A percentile compares a stretch with the other conserved stretches of the same genome.
Conservation (phyloP, 1,284 basidiomycete genomes). For the Ceratobasidium sp. region DNA sequence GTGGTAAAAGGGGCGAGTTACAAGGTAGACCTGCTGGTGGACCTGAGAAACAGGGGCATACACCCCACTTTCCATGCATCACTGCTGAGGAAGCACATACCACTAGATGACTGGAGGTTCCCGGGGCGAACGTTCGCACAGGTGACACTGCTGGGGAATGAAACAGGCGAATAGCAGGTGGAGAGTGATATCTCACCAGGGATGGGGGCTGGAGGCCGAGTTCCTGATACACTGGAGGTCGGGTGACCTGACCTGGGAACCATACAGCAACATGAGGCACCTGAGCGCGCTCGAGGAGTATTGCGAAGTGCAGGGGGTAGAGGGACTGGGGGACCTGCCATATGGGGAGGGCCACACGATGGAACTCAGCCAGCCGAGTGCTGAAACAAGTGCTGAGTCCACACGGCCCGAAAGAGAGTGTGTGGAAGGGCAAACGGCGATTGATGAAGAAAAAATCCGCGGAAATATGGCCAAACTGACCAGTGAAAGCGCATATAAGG, state of each 20-base stretch:
- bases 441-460: not conserved
- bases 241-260: conserved; percentile 24
- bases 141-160: not conserved
- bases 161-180: conserved; percentile 51
- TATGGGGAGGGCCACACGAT: not conserved
- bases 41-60: conserved; percentile 46
- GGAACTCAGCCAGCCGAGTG: not conserved
- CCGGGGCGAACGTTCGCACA: conserved; percentile 28
- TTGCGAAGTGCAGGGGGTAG: conserved; percentile 4
- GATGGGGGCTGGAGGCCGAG: conserved; percentile 38
- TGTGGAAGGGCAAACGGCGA: not conserved
- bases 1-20: conserved; percentile 48
- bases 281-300: conserved; percentile 8
- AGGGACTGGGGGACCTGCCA: not conserved
- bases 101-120: conserved; percentile 37
- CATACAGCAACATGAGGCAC: not conserved
- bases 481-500: no score
- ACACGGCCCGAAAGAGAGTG: not conserved
- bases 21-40: conserved; percentile 49
- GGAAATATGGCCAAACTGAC: no score
- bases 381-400: not conserved
- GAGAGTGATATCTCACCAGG: conserved; percentile 51
- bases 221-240: conserved; percentile 12
- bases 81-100: conserved; percentile 45
- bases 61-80: conserved; percentile 47